Evolutionary conservation across 2,329 filamentous ascomycete species (phyloP).

Genomic region (Shiraia bambusicola): DNA sequence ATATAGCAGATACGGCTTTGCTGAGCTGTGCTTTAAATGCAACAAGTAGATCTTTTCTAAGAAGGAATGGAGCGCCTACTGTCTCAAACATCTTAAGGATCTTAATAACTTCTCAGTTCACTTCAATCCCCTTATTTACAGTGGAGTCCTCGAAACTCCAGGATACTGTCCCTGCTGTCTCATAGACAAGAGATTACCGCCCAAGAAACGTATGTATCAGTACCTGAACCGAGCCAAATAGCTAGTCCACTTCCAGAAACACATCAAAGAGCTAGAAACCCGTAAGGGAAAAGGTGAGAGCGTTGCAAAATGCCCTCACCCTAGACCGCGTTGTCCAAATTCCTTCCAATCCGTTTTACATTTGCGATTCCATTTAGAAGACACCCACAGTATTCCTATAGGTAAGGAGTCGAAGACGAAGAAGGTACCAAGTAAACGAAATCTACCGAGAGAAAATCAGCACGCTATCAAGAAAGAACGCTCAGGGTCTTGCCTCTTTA

Average conservation of each 20-base stretch:
- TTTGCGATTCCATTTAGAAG: slow-evolving; percentile 2
- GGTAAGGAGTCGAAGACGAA: slow-evolving; percentile 2
- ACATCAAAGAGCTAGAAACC: slow-evolving; percentile 6
- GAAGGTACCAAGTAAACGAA: slow-evolving; percentile 1
- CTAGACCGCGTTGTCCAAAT: not conserved
- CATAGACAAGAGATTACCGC: slow-evolving; percentile 7
- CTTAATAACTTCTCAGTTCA: slow-evolving; percentile 20
- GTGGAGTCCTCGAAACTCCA: slow-evolving; percentile 8
- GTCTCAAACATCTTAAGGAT: slow-evolving; percentile 17
- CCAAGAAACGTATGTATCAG: slow-evolving; percentile 10
- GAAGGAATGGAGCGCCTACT: slow-evolving; percentile 17
- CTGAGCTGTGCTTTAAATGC: slow-evolving; percentile 23
- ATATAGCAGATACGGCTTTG: slow-evolving; percentile 11
- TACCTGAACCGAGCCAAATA: slow-evolving; percentile 11
- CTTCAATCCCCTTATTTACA: slow-evolving; percentile 18
- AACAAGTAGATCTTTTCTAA: slow-evolving; percentile 18
- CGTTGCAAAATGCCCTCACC: slow-evolving; percentile 1
- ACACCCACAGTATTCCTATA: slow-evolving; percentile 2
- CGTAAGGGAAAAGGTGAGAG: not conserved
- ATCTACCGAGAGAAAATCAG: slow-evolving; percentile 1
- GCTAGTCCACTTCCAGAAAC: slow-evolving; percentile 10
- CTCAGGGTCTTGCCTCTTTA: slow-evolving; percentile 3
- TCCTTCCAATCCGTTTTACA: slow-evolving; percentile 1
- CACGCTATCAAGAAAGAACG: slow-evolving; percentile 1
- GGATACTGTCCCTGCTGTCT: slow-evolving; percentile 18